phyloP scores from a whole-genome alignment of 2,329 filamentous ascomycete species.

The Cercospora citrullina region DNA sequence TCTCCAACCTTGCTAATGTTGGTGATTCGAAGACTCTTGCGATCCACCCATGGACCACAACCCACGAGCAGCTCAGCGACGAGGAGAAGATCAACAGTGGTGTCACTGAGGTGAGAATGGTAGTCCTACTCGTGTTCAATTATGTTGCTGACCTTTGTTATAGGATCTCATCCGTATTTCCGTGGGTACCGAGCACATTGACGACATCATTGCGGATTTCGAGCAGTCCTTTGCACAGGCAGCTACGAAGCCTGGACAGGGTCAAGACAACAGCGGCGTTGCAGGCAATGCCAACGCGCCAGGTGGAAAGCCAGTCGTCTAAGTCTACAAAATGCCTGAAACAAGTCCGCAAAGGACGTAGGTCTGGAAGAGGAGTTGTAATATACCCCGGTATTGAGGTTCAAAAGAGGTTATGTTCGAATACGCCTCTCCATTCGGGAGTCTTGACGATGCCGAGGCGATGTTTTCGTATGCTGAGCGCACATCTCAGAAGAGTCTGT shows the following conservation, averaged over 20 bases:
- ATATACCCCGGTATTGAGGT: constrained; percentile 3
- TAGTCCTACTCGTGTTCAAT: not conserved
- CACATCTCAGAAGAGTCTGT: not conserved
- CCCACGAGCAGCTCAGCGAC: constrained; percentile 85
- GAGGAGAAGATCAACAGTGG: constrained; percentile 79
- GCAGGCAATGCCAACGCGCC: constrained; percentile 30
- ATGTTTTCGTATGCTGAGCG: not conserved
- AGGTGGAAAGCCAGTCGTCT: constrained; percentile 24
- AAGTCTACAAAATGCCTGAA: constrained; percentile 16
- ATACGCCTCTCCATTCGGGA: not conserved
- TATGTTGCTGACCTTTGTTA: constrained; percentile 21
- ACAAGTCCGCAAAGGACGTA: not conserved
- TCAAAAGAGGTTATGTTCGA: not conserved
- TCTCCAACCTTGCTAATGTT: constrained; percentile 94
- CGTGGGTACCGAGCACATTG: constrained; percentile 93
- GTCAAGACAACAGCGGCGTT: constrained; percentile 29
- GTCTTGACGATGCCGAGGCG: not conserved
- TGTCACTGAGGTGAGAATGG: constrained; percentile 57
- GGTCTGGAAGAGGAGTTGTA: not conserved
- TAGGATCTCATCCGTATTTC: constrained; percentile 92
- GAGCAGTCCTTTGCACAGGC: constrained; percentile 77
- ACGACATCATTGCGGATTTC: constrained; percentile 95
- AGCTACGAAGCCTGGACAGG: constrained; percentile 45
- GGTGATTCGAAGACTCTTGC: constrained; percentile 93
- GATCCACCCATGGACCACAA: constrained; percentile 94